Evolutionary conservation across 1,284 basidiomycete genomes (phyloP), one percentile per base, ranked within the genome.

Genomic region (Naganishia liquefaciens): DNA sequence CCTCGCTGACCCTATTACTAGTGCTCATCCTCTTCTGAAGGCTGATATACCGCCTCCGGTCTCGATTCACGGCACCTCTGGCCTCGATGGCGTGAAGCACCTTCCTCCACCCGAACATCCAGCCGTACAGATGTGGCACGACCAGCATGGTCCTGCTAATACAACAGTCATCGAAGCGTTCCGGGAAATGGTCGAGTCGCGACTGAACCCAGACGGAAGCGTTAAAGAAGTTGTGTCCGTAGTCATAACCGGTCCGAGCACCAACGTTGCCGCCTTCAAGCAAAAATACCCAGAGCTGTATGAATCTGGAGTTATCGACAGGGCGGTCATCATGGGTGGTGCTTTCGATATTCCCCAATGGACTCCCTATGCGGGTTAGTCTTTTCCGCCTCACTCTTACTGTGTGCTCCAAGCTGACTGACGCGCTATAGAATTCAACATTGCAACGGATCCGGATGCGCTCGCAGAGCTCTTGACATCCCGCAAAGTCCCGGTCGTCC

Each of bases 371-470:
- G 65, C 61, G 13, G 62, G 62, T 63, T n/a, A 21, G 62, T 51
- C n/a, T n/a, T 33, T n/a, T 25, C 30, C 5, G 7, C 25, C 6
- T 60, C 42, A 5, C 28, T n/a, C 40, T n/a, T 21, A 25, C 46
- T 37, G 25, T 51, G 19, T 2, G 2, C n/a, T 42, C 47, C 19
- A 23, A 28, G 42, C 30, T 33, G 5, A 46, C 28, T 15, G 23
- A 25, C 17, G 23, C 39, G 10, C 37, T 25, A 50, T 17, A 63
- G 65, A 66, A 53, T 66, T 66, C 61, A 66, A 66, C 30, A 49
- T 66, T 13, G 65, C 61, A 5, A 57, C 55, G 42, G 65, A 66
- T n/a, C 65, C 65, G 27, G 65, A 66, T 37, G 60, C 65, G 19
- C 47, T 66, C 11, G 60, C 61, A 5, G 61, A 57, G 40, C 58